These are phyloP conservation scores for Oryza glaberrima DNA, from an alignment of 176 grass and related monocot genomes.

Conservation along the genomic window DNA sequence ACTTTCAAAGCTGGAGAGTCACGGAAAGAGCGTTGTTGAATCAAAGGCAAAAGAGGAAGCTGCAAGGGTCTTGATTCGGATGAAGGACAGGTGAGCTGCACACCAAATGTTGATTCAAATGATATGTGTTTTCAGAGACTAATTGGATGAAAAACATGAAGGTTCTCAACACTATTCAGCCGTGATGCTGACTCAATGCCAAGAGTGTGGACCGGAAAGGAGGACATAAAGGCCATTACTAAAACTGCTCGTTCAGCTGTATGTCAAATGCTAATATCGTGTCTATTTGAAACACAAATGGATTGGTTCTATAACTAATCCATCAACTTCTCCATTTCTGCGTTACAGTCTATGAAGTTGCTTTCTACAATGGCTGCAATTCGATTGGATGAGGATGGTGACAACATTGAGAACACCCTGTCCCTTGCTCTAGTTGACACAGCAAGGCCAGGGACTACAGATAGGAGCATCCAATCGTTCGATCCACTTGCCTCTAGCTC, in stretches of 20 bases:
- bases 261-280: conserved; percentile 42
- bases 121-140: conserved; percentile 5
- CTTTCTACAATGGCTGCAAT: conserved; percentile 91
- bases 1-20: conserved; percentile 67
- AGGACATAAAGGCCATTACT: conserved; percentile 98
- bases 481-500: conserved; percentile 93
- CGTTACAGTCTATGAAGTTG: conserved; percentile 89
- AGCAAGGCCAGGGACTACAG: conserved; percentile 52
- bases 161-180: conserved; percentile 90
- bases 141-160: conserved; percentile 41
- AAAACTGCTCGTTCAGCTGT: conserved; percentile 92
- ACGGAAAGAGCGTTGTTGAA: conserved; percentile 86
- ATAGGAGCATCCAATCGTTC: conserved; percentile 72
- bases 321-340: conserved; percentile 19
- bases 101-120: not conserved
- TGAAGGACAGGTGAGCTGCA: conserved; percentile 87
- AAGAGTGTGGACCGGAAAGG: conserved; percentile 96
- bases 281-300: not conserved
- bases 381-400: conserved; percentile 84
- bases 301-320: conserved; percentile 26
- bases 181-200: conserved; percentile 96
- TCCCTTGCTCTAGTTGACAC: conserved; percentile 72
- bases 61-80: conserved; percentile 79
- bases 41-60: conserved; percentile 88
- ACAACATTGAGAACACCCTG: conserved; percentile 82